Evolutionary conservation across 306 rosid genomes (phyloP).

Genomic region (Inga laurina): DNA sequence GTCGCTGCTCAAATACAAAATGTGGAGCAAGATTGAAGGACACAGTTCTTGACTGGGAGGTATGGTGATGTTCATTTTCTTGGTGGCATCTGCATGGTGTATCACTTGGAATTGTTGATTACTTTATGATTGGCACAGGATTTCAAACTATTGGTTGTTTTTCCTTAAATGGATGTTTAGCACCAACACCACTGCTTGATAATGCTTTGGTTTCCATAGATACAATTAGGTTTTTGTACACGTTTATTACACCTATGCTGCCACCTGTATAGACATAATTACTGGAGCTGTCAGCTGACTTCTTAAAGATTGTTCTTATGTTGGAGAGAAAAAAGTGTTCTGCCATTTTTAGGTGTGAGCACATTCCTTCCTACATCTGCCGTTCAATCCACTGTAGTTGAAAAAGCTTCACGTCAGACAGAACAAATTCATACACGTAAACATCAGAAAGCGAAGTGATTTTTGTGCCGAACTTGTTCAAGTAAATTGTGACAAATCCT

Average conservation of each 20-base stretch:
- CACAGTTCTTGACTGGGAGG: constrained; percentile 99
- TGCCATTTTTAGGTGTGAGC: not conserved
- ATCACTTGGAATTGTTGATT: constrained; percentile 21
- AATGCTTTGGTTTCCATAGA: not conserved
- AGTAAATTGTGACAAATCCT: not conserved
- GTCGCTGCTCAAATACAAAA: constrained; percentile 70
- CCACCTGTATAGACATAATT: not conserved
- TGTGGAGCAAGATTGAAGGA: constrained; percentile 86
- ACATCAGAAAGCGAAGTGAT: not conserved
- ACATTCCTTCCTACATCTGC: not conserved
- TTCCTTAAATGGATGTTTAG: not conserved
- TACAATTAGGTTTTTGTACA: not conserved
- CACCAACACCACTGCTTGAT: not conserved
- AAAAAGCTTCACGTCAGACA: not conserved
- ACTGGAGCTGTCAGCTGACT: not conserved
- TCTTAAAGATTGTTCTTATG: not conserved
- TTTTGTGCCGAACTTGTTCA: not conserved
- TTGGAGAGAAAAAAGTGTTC: not conserved
- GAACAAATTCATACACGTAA: not conserved
- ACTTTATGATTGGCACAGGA: constrained; percentile 20
- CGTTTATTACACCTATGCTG: not conserved
- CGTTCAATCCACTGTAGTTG: not conserved
- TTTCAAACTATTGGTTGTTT: not conserved
- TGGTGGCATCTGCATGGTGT: not conserved
- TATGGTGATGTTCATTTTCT: constrained; percentile 37